These are phyloP conservation scores for Vanilla planifolia DNA, from an alignment of 106 monocot species.

Conservation along the genomic window DNA sequence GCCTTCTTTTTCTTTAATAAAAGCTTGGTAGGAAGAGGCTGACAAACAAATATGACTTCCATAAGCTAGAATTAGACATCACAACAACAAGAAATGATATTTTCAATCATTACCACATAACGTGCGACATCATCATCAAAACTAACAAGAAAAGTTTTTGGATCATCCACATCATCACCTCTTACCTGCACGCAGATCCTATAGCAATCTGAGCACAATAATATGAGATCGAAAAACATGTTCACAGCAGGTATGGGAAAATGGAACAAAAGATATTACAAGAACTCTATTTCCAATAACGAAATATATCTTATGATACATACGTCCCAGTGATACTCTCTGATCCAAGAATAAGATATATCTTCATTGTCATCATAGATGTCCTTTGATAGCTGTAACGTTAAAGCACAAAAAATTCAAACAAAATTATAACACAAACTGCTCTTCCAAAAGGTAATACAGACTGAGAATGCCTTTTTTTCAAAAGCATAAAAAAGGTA, in stretches of 20 bases:
- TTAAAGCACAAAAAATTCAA: conserved; percentile 4
- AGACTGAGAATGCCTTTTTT: neutral
- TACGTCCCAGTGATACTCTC: conserved; percentile 97
- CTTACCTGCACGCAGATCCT: conserved; percentile 38
- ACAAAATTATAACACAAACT: neutral
- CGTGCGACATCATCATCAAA: conserved; percentile 69
- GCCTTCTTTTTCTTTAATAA: conserved; percentile 83
- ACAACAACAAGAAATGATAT: conserved; percentile 1
- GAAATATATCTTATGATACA: conserved; percentile 16
- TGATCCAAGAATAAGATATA: conserved; percentile 68
- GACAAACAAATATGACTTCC: conserved; percentile 13
- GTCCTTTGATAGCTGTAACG: conserved; percentile 66
- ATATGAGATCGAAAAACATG: neutral
- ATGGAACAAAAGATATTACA: neutral
- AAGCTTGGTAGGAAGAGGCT: conserved; percentile 92
- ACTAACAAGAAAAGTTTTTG: conserved; percentile 78
- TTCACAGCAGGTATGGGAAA: neutral
- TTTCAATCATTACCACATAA: conserved; percentile 66
- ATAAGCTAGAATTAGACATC: conserved; percentile 8
- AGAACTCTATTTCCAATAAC: no score
- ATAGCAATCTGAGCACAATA: neutral
- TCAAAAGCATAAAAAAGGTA: neutral
- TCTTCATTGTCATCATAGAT: conserved; percentile 86
- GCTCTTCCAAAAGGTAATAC: no score
- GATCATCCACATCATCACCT: conserved; percentile 77